Conservation (phyloP, 495 filamentous ascomycete species). For the Aspergillus incahuasiensis region DNA sequence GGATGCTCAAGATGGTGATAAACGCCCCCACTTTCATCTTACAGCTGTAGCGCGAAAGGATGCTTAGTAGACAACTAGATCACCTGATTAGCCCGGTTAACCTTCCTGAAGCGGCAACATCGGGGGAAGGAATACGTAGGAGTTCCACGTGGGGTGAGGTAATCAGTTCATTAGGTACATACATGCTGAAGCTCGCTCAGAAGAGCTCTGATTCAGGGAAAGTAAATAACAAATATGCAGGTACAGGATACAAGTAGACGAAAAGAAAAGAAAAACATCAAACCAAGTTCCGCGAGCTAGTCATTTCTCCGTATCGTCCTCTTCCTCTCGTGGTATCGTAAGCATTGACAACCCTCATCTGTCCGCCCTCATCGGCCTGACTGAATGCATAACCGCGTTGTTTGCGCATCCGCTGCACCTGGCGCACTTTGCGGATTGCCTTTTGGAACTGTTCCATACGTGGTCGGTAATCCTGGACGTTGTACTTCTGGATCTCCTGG, state of each 20-base stretch:
- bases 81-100: too few species aligned
- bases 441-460: slow-evolving; percentile 99
- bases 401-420: slow-evolving; percentile 99
- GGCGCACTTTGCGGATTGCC: slow-evolving; percentile 94
- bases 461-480: slow-evolving; percentile 97
- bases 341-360: slow-evolving; percentile 84
- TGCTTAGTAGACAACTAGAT: too few species aligned
- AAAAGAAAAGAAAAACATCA: slow-evolving; percentile 16
- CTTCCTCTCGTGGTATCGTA: slow-evolving; percentile 94
- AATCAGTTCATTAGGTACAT: neutral
- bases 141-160: too few species aligned
- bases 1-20: too few species aligned
- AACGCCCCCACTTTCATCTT: too few species aligned
- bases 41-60: too few species aligned
- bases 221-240: neutral
- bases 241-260: slow-evolving; percentile 16
- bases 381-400: slow-evolving; percentile 98
- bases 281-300: slow-evolving; percentile 55
- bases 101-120: too few species aligned
- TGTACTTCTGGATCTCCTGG: slow-evolving; percentile 99
- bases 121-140: too few species aligned
- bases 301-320: slow-evolving; percentile 96
- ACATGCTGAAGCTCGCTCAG: neutral
- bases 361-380: slow-evolving; percentile 82
- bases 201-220: neutral